These are phyloP conservation scores for Podospora appendiculata DNA, from an alignment of 495 filamentous ascomycete species.

Conservation along the genomic window DNA sequence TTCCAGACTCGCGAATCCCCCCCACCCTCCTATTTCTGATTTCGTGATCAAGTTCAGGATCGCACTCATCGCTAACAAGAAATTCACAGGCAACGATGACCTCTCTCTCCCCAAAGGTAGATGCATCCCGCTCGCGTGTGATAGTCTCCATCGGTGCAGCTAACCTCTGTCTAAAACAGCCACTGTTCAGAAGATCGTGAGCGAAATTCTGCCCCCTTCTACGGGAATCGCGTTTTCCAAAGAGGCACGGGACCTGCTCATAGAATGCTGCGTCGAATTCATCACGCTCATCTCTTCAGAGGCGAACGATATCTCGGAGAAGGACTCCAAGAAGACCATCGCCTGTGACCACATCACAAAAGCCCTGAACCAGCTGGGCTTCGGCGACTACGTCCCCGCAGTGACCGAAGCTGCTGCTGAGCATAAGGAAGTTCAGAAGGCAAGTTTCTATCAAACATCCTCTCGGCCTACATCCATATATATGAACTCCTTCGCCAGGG, in stretches of 20 bases:
- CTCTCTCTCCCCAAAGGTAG: conserved; percentile 90
- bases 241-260: conserved; percentile 88
- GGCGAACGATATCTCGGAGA: conserved; percentile 97
- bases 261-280: conserved; percentile 99
- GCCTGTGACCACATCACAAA: conserved; percentile 94
- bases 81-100: conserved; percentile 67
- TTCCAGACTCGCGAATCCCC: too few relatives aligned
- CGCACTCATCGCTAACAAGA: conserved; percentile 13
- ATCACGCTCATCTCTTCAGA: conserved; percentile 95
- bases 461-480: neutral
- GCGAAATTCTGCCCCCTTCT: conserved; percentile 75
- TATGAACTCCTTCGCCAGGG: neutral
- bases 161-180: conserved; percentile 41
- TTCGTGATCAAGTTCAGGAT: too few relatives aligned
- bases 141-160: neutral
- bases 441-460: conserved; percentile 27
- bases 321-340: conserved; percentile 97
- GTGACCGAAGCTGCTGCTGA: conserved; percentile 83
- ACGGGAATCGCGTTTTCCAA: conserved; percentile 68
- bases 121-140: conserved; percentile 1
- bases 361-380: conserved; percentile 83
- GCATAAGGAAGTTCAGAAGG: conserved; percentile 88
- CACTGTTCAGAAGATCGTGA: conserved; percentile 96
- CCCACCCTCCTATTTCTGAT: too few relatives aligned
- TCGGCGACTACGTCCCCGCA: conserved; percentile 79